Evolutionary conservation across 176 grass and related monocot genomes (phyloP).

Genomic region (Oryza glumipatula): DNA sequence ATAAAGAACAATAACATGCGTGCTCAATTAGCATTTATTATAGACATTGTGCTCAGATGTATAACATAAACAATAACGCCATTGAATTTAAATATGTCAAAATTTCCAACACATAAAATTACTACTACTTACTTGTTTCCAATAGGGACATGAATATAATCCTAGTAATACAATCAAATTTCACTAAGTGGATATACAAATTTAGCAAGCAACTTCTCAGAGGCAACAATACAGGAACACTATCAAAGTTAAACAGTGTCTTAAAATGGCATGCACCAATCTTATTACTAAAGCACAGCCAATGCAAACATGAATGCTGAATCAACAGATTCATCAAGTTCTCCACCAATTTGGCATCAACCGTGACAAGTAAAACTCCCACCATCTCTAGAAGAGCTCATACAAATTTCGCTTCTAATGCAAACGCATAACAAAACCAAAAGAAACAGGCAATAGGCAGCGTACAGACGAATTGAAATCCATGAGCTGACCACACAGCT

Average conservation of each 20-base stretch:
- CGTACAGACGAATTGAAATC: conserved; percentile 25
- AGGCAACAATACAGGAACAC: not conserved
- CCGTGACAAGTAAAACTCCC: conserved; percentile 3
- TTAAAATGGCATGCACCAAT: conserved; percentile 8
- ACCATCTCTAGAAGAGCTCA: not conserved
- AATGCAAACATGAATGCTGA: conserved; percentile 18
- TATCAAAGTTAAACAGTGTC: conserved; percentile 23
- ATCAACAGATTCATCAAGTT: not conserved
- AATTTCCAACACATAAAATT: not conserved
- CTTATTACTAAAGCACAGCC: not conserved
- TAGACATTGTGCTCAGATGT: not conserved
- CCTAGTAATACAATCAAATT: not conserved
- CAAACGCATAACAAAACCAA: conserved; percentile 28
- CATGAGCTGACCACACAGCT: conserved; percentile 46
- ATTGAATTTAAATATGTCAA: not conserved
- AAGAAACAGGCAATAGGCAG: conserved; percentile 13
- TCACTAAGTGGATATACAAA: conserved; percentile 16
- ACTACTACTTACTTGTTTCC: conserved; percentile 1
- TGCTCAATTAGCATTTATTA: not conserved
- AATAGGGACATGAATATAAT: conserved; percentile 10
- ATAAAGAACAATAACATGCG: not conserved
- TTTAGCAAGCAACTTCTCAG: not conserved
- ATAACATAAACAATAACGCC: not conserved
- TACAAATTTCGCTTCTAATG: not conserved
- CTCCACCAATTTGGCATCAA: not conserved